These are phyloP conservation scores for Sanghuangporus baumii DNA, from an alignment of 1,284 basidiomycete genomes.

Conservation along the genomic window DNA sequence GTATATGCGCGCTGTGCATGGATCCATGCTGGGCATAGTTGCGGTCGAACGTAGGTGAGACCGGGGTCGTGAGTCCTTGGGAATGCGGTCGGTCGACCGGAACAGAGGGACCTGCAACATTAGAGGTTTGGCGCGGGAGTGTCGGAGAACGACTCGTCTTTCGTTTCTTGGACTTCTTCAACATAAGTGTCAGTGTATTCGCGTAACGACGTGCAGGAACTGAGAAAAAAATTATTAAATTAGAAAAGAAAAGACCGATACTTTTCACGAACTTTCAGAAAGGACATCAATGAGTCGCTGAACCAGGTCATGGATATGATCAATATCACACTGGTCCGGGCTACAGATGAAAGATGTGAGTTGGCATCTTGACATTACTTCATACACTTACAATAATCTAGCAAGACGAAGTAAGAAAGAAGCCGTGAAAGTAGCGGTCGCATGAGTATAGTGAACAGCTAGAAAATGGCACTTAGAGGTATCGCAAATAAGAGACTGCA, in stretches of 20 bases:
- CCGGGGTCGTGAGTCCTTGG: conserved; percentile 24
- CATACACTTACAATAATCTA: conserved; percentile 70
- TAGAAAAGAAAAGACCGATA: conserved; percentile 4
- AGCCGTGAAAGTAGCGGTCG: conserved; percentile 88
- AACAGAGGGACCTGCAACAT: conserved; percentile 7
- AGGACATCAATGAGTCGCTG: conserved; percentile 73
- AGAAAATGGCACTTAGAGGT: conserved; percentile 20
- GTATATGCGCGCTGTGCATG: conserved; percentile 29
- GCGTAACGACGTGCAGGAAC: conserved; percentile 90
- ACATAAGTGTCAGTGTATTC: conserved; percentile 79
- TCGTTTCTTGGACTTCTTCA: conserved; percentile 67
- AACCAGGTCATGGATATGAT: conserved; percentile 70
- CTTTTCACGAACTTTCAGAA: conserved; percentile 54
- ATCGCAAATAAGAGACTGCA: conserved; percentile 10
- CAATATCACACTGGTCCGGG: conserved; percentile 78
- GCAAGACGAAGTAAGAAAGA: conserved; percentile 83
- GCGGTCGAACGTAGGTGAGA: conserved; percentile 31
- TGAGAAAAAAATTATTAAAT: conserved; percentile 26
- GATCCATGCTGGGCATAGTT: conserved; percentile 44
- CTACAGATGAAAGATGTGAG: conserved; percentile 30
- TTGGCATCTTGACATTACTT: no score
- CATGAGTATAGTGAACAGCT: conserved; percentile 88
- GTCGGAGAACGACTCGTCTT: conserved; percentile 55
- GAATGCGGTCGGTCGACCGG: conserved; percentile 32
- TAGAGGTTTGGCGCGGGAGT: conserved; percentile 31